Evolutionary conservation across 2,329 filamentous ascomycete genomes (phyloP).

Genomic region (Aspergillus vadensis): DNA sequence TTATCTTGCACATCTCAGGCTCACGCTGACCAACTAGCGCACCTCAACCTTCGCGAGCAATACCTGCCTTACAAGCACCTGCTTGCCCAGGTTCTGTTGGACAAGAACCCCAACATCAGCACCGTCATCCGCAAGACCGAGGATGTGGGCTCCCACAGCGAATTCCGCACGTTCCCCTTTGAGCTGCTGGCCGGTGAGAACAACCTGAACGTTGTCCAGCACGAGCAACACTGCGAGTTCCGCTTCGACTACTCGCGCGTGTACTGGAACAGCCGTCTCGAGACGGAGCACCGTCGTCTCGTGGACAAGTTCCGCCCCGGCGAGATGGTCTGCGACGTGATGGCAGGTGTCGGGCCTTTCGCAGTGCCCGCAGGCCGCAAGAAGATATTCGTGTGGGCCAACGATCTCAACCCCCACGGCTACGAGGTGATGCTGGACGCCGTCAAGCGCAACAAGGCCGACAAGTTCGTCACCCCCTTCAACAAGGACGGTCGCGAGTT

Average conservation of each 20-base stretch:
- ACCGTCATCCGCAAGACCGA: constrained; percentile 97
- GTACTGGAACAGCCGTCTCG: constrained; percentile 94
- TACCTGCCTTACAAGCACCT: constrained; percentile 84
- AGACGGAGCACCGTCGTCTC: constrained; percentile 83
- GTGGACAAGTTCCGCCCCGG: constrained; percentile 75
- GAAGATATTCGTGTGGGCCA: constrained; percentile 90
- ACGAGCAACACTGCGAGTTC: constrained; percentile 83
- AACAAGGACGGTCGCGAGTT: constrained; percentile 82
- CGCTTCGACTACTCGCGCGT: constrained; percentile 93
- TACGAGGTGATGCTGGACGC: constrained; percentile 71
- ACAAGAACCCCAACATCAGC: constrained; percentile 79
- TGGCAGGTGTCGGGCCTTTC: constrained; percentile 96
- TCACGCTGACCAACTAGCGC: constrained; percentile 56
- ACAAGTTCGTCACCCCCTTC: constrained; percentile 72
- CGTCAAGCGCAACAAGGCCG: constrained; percentile 76
- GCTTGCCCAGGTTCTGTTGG: constrained; percentile 80
- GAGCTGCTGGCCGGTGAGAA: constrained; percentile 82
- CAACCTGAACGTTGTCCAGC: constrained; percentile 79
- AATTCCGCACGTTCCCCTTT: constrained; percentile 90
- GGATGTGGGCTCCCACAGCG: constrained; percentile 79
- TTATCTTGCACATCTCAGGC: neutral
- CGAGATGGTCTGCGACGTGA: constrained; percentile 91
- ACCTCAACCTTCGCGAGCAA: constrained; percentile 82
- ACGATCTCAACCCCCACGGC: constrained; percentile 93
- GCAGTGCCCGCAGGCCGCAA: constrained; percentile 88